Evolutionary conservation across 2,329 filamentous ascomycete species (phyloP).

Genomic region (Stagonosporopsis tanaceti): DNA sequence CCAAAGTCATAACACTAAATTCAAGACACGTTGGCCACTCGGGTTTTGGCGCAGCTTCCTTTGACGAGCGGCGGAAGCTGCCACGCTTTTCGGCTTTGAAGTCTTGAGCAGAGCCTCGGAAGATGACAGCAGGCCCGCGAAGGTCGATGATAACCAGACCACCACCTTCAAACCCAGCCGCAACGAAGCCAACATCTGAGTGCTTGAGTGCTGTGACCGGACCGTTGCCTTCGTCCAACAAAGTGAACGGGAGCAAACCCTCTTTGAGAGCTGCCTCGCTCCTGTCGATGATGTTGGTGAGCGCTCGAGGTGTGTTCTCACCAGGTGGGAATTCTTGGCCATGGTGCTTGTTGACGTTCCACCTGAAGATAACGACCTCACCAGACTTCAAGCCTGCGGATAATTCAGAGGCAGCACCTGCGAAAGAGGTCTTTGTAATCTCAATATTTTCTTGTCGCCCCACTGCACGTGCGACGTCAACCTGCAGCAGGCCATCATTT

Average conservation of each 20-base stretch:
- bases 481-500: constrained; percentile 80
- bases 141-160: constrained; percentile 84
- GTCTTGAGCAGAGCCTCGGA: constrained; percentile 74
- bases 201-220: constrained; percentile 80
- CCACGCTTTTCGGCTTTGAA: constrained; percentile 81
- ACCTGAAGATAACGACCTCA: constrained; percentile 87
- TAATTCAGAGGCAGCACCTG: constrained; percentile 82
- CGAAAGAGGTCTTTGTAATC: constrained; percentile 80
- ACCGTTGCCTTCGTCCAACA: constrained; percentile 86
- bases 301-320: constrained; percentile 56
- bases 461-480: constrained; percentile 84
- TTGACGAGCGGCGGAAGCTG: constrained; percentile 70
- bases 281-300: constrained; percentile 77
- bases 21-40: constrained; percentile 86
- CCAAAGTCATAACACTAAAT: constrained; percentile 88
- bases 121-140: constrained; percentile 85
- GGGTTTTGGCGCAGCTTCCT: constrained; percentile 54
- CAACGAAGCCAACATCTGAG: constrained; percentile 93
- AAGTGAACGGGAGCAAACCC: constrained; percentile 78
- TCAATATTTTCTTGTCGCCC: constrained; percentile 80
- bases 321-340: constrained; percentile 69
- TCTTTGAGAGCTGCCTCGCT: constrained; percentile 78
- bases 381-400: constrained; percentile 81
- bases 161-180: constrained; percentile 83
- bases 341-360: constrained; percentile 79